Percentiles rank a stretch among this genome's conserved stretches.
Conservation (phyloP, 169 alveolate species). For the Ophryocystis elektroscirrha region DNA sequence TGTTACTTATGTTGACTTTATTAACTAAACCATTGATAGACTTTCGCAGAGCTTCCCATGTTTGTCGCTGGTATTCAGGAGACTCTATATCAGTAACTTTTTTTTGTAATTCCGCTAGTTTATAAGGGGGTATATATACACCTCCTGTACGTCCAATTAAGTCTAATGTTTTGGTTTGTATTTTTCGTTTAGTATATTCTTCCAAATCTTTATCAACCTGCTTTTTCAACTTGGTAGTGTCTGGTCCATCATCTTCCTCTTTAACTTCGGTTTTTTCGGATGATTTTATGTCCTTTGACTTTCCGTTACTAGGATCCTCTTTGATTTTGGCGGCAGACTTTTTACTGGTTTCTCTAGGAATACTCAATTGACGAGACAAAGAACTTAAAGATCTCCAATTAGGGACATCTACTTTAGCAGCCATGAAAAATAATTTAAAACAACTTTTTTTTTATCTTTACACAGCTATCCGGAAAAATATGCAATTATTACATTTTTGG, state of each 20-base stretch:
- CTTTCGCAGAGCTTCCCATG: slow-evolving; percentile 88
- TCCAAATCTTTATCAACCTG: slow-evolving; percentile 25
- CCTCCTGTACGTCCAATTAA: slow-evolving; percentile 62
- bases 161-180: slow-evolving; percentile 20
- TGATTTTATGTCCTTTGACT: neutral
- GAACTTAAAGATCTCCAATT: neutral
- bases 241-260: slow-evolving; percentile 7
- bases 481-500: too few species aligned
- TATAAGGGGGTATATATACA: slow-evolving; percentile 85
- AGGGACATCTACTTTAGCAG: too few species aligned
- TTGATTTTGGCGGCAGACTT: neutral
- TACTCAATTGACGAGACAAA: neutral
- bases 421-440: too few species aligned
- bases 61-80: slow-evolving; percentile 69
- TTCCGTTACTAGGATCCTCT: slow-evolving; percentile 1
- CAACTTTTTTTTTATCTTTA: too few species aligned
- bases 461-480: too few species aligned
- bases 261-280: slow-evolving; percentile 7
- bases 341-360: slow-evolving; percentile 1
- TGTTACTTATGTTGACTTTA: slow-evolving; percentile 67
- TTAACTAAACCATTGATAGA: slow-evolving; percentile 78
- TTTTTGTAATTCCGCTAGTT: slow-evolving; percentile 64
- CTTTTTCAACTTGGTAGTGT: too few species aligned
- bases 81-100: slow-evolving; percentile 60
- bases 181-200: slow-evolving; percentile 26